Evolutionary conservation across 1,139 yeast species (phyloP), one percentile per base, ranked within the genome.

Genomic region (Suhomyces kunorum): DNA sequence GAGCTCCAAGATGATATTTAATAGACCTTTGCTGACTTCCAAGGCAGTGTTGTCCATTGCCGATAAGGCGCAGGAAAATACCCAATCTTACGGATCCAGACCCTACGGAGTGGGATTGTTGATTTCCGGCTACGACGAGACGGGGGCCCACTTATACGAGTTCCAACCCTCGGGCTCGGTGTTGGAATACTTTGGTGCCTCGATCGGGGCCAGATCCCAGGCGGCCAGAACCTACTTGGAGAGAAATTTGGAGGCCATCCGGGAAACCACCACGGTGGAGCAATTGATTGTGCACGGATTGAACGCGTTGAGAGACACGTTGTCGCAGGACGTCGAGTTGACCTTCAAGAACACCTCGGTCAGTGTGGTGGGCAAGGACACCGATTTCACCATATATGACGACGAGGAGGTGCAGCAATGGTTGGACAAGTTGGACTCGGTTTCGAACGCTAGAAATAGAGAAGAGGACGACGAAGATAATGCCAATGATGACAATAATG

Each of bases 191-290:
- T 80, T 75, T 52, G 98, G 96, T 28, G 85, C 97, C 8, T 96
- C 98, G 31, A 89, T 92, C 59, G 99, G 99, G 36, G 98, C 99
- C 12, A 80, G 99, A 59, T 89, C 98, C 2, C 99, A 92, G 68
- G 98, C 98, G 34, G 97, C 97, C 12, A 80, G 96, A 68, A 92
- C 99, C 2, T 92, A 89, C 56, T 71, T 94, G 59, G 98, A 92
- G 64, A 81, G 96, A 60, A 83, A 83, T 47, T 75, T 83, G 59
- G 89, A 86, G 25, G 70, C 73, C 29, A 86, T 87, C 54, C 71
- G 81, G 27, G 68, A 69, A 39, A 69, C 75, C 27, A 78, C 83
- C 8, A 63, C 78, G 9, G 71, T 83, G 39, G 95, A 88, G 53
- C 81, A 85, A 53, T 78, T 92, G 56, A 81, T 92, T 47, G 81